Base-by-base conservation (phyloP, 805 yeast species). In the Pichia scutulata region DNA sequence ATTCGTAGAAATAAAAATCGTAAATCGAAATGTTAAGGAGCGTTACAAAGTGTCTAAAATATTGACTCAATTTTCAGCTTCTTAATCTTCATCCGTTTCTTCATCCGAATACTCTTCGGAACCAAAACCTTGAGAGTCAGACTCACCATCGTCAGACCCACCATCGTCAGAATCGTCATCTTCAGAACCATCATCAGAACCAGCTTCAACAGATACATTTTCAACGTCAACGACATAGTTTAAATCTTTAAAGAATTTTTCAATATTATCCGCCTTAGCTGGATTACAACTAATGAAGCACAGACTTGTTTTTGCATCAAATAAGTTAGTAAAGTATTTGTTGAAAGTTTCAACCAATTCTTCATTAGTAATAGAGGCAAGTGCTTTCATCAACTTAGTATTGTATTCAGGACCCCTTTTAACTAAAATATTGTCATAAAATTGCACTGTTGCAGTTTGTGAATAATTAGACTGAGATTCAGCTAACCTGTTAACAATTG, bases 241-340 rank as follows among this genome's bases (percentile, higher is more conserved):
- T 10, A 30, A 41, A 1, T 58, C 58, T 10, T 57, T 60, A 49
- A 90, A 77, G 49, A 72, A 78, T 18, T 63, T 66, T 41, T 67
- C 65, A 48, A 86, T 67, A 6, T 65, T 67, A 0, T 71, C 78
- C 3, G 69, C 62, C 55, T 82, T 84, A 2, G 82, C 69, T 3
- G 92, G 85, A 57, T 93, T 89, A 49, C 90, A 77, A 59, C 89
- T 80, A 3, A 82, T 70, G 60, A 89, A 89, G 10, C 87, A 73
- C 22, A 76, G 68, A 13, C 93, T 81, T 1, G 66, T 65, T 0
- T 69, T 60, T 12, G 81, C 57, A 39, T 80, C 73, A 64, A 92
- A 92, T 49, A 92, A 59, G 2, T 83, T 82, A 26, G 75, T 67
- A 60, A 86, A 78, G 61, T 86, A 89, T 50, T 72, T 75, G 44